Percentiles rank a stretch among this genome's conserved stretches.
These are phyloP conservation scores for Middelhovenomyces tepae DNA, from an alignment of 805 yeast species.

Conservation along the genomic window DNA sequence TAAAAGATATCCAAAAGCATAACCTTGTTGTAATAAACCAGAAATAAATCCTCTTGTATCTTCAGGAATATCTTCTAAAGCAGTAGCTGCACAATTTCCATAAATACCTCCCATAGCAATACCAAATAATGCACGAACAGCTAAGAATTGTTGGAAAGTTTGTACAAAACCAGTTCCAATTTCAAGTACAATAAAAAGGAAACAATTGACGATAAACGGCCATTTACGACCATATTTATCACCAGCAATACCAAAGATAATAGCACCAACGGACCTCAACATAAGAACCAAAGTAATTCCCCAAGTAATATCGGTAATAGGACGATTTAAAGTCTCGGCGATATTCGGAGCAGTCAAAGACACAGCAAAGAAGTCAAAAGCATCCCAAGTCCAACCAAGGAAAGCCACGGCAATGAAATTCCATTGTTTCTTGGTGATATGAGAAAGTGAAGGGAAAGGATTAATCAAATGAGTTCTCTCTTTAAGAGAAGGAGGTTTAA, in stretches of 20 bases:
- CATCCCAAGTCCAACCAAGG: constrained; percentile 63
- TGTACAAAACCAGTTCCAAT: constrained; percentile 59
- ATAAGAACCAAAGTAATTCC: constrained; percentile 64
- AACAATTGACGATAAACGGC: constrained; percentile 48
- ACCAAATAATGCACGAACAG: constrained; percentile 57
- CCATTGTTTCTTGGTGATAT: constrained; percentile 49
- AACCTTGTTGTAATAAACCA: constrained; percentile 76
- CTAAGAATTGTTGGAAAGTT: constrained; percentile 50
- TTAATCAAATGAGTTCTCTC: constrained; percentile 32
- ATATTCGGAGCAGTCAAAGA: constrained; percentile 45
- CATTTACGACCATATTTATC: constrained; percentile 62
- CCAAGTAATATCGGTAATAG: constrained; percentile 52
- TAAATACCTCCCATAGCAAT: constrained; percentile 65
- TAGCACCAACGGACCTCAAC: constrained; percentile 65
- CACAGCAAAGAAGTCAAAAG: constrained; percentile 61
- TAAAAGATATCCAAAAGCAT: constrained; percentile 59
- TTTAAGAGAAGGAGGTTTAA: constrained; percentile 22
- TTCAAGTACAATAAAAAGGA: constrained; percentile 46
- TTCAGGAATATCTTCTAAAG: constrained; percentile 56
- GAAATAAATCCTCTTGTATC: constrained; percentile 53
- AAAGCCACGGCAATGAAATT: constrained; percentile 51
- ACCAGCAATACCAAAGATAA: constrained; percentile 52
- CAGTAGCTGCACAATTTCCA: constrained; percentile 57
- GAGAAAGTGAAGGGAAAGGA: constrained; percentile 51
- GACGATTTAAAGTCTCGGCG: constrained; percentile 38